Evolutionary conservation across 2,329 filamentous ascomycete species (phyloP), one percentile per base, ranked within the genome.

Genomic region (Colletotrichum eremochloae): DNA sequence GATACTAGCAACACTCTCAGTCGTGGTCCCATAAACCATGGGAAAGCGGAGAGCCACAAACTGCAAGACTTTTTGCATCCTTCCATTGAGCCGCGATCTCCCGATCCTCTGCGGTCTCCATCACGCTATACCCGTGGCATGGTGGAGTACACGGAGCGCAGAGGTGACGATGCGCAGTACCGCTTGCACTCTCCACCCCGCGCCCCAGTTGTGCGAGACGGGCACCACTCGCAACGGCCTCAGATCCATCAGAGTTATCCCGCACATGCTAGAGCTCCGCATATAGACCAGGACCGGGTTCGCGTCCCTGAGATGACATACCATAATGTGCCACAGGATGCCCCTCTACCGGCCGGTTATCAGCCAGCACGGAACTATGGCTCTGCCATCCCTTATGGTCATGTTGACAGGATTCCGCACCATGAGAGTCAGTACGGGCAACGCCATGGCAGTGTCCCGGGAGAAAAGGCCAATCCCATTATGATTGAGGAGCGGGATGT

Each of bases 61-160:
- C 78, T 79, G 38, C 82, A 83, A 74, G 86, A 88, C 50, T 80
- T 84, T 75, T 77, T 86, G 71, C 80, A 87, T 18, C 84, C 77
- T 11, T 88, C 85, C 8, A 83, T 87, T 74, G 86, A 87, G 74
- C 81, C 83, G 29, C 75, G 63, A 8, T 85, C 84, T 44, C 84
- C 84, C 6, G 75, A 79, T 33, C 56, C 52, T n/a, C 64, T 60
- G 7, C 48, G 58, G 7, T 24, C 70, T n/a, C 56, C 65, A 58
- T 57, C 58, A 38, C 56, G 62, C 55, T 66, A 38, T 52, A 40
- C 38, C 31, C 70, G 63, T 40, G 44, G 69, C 20, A 31, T 61
- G 68, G 46, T 64, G 56, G 63, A 68, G 44, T 72, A 73, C n/a
- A 57, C 40, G 29, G 72, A 73, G 52, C 63, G 68, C 18, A 50